A percentile compares a stretch with the other conserved stretches of the same genome.
These are phyloP conservation scores for Plenodomus biglobosus DNA, from an alignment of 2,329 filamentous ascomycete genomes.

Conservation along the genomic window DNA sequence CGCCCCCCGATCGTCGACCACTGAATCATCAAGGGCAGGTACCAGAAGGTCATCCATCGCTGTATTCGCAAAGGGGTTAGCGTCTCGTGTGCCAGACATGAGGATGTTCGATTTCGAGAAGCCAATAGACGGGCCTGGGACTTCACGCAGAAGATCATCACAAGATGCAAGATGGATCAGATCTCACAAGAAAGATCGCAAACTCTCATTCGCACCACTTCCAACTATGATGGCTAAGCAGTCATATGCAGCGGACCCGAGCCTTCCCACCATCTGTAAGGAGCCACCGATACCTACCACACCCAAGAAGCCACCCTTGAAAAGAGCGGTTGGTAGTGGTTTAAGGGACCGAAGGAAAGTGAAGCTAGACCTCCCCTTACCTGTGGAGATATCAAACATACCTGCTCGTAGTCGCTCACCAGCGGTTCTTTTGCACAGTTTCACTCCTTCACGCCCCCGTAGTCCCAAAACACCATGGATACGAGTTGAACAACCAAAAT, in stretches of 20 bases:
- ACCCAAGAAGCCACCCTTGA: background rate
- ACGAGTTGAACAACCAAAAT: conserved; percentile 11
- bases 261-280: conserved; percentile 1
- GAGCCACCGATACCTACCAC: background rate
- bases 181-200: conserved; percentile 10
- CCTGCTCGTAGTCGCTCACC: conserved; percentile 21
- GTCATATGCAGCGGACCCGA: background rate
- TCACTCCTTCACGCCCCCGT: conserved; percentile 25
- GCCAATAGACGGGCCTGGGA: conserved; percentile 2
- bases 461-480: conserved; percentile 33
- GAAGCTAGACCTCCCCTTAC: conserved; percentile 32
- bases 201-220: conserved; percentile 12
- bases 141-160: background rate
- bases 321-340: conserved; percentile 1
- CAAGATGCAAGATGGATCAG: conserved; percentile 1
- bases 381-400: conserved; percentile 19
- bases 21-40: background rate
- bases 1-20: background rate
- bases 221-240: conserved; percentile 1
- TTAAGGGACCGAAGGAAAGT: conserved; percentile 35
- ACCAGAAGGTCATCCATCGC: conserved; percentile 26
- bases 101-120: conserved; percentile 16
- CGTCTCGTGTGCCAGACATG: conserved; percentile 26
- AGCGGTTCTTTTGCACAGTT: conserved; percentile 10
- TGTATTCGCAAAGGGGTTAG: conserved; percentile 27